Base-by-base conservation (phyloP, 2,329 filamentous ascomycete species). In the Penicillium occitanis region DNA sequence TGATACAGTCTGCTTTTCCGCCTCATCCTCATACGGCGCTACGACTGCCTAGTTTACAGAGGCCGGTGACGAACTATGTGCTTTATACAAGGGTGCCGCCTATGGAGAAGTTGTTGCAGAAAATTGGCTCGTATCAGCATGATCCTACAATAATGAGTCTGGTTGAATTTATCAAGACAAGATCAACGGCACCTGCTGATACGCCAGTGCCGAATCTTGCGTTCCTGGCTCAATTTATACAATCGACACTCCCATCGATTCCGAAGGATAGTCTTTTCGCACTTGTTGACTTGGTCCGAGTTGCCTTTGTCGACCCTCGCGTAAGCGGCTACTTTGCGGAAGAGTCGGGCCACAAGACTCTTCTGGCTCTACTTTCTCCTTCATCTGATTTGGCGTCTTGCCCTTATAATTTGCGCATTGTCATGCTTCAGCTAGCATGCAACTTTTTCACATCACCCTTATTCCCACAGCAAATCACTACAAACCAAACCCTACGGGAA, bases 291-390 rank as follows among this genome's bases (percentile, higher is more conserved):
- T 85, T 99, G 1, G 85, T 97, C 61, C 87, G 95, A 25, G 86
- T 91, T 68, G 86, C 91, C 0, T 86, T 97, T 65, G 83, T 89
- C 13, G 94, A 98, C 72, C 83, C 89, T 0, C 87, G 93, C 46
- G 83, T 97, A 17, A 92, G 91, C 68, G 90, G 90, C 19, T 96
- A 88, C 78, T 93, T 93, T 68, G 91, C 91, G 0, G 90, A 95
- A 74, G 92, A 97, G 75, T 75, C 82, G 17, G 81, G 82, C 8
- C 88, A 91, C 66, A 78, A 80, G 62, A 92, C 90, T 0, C 80
- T 94, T 14, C 74, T 84, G 40, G 81, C 85, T 0, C 78, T 97
- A 2, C 73, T 78, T 37, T 70, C 73, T 1, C 77, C 81, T n/a
- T 78, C 92, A 53, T 88, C 86, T 69, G 75, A 80, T 5, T 82